Conservation (phyloP, 306 rosid genomes). For the Cicer yamashitae region DNA sequence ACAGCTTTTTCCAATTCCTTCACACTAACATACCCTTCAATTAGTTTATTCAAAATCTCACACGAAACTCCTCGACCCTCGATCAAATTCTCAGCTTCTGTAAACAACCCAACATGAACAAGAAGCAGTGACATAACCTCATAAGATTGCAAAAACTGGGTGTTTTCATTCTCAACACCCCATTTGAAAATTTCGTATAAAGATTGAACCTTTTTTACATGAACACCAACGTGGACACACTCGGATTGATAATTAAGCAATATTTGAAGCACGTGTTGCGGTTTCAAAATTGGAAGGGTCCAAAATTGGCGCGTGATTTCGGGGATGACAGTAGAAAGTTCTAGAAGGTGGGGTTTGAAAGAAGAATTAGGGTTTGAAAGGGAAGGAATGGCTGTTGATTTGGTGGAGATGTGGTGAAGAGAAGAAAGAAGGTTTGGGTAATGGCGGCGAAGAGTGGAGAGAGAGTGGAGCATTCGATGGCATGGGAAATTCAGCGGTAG, state of each 20-base stretch:
- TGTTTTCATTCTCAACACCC: slow-evolving; percentile 46
- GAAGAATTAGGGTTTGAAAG: slow-evolving; percentile 48
- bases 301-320: slow-evolving; percentile 65
- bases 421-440: slow-evolving; percentile 44
- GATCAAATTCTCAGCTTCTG: slow-evolving; percentile 72
- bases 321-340: slow-evolving; percentile 66
- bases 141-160: slow-evolving; percentile 56
- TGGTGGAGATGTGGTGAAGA: slow-evolving; percentile 34
- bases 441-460: slow-evolving; percentile 40
- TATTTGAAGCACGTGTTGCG: slow-evolving; percentile 64
- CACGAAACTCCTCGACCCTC: slow-evolving; percentile 54
- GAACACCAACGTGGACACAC: slow-evolving; percentile 45
- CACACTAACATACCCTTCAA: slow-evolving; percentile 59
- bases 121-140: slow-evolving; percentile 80
- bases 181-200: slow-evolving; percentile 73
- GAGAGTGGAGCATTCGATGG: slow-evolving; percentile 56
- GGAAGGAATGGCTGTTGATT: slow-evolving; percentile 44
- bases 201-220: slow-evolving; percentile 62
- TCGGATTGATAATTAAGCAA: slow-evolving; percentile 61
- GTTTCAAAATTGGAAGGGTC: slow-evolving; percentile 55
- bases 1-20: slow-evolving; percentile 67
- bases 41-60: slow-evolving; percentile 53
- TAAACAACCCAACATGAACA: slow-evolving; percentile 58
- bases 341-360: slow-evolving; percentile 60
- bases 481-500: slow-evolving; percentile 9